Evolutionary conservation across 306 rosid genomes (phyloP), one percentile per base, ranked within the genome.

Genomic region (Dicorynia guianensis): DNA sequence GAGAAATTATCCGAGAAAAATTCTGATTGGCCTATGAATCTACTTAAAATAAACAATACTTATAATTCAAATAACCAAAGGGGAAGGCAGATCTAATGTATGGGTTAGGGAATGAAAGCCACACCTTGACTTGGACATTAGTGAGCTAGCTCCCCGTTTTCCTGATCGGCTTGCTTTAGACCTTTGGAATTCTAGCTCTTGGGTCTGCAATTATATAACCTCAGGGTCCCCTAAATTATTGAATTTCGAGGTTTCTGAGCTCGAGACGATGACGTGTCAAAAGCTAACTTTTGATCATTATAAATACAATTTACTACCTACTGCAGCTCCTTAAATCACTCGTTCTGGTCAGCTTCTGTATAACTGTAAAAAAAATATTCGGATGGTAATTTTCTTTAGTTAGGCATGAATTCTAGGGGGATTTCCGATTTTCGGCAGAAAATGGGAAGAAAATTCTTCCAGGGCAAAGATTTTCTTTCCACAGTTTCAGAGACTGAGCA

Each of bases 71-170:
- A 4, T 40, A 40, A 40, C 46, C 46, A 40, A 40, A 42, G 17
- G 49, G 20, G 36, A 46, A 40, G 46, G 46, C 46, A 67, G 9
- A 7, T 74, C 70, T 10, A 34, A 64, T 4, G 7, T 52, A 7
- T 39, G 44, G 12, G 25, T n/a, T n/a, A 9, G n/a, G 11, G 13
- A 15, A 78, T 14, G 18, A 3, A 33, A 63, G 42, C 12, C 61
- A 58, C 44, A 76, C 87, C 87, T 83, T 72, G n/a, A 42, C 53
- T 69, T 84, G 11, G 85, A 77, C 88, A 76, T 81, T 64, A 70
- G 15, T 11, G 5, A 43, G 47, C 30, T 25, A 5, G 38, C 20
- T 36, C 13, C 36, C 25, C 65, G 66, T 59, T 58, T 13, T 1
- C 10, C 11, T 3, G 25, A 50, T 25, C 38, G 6, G 7, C 54